Conservation (phyloP, 2,329 filamentous ascomycete species). For the Aspergillus sp. region DNA sequence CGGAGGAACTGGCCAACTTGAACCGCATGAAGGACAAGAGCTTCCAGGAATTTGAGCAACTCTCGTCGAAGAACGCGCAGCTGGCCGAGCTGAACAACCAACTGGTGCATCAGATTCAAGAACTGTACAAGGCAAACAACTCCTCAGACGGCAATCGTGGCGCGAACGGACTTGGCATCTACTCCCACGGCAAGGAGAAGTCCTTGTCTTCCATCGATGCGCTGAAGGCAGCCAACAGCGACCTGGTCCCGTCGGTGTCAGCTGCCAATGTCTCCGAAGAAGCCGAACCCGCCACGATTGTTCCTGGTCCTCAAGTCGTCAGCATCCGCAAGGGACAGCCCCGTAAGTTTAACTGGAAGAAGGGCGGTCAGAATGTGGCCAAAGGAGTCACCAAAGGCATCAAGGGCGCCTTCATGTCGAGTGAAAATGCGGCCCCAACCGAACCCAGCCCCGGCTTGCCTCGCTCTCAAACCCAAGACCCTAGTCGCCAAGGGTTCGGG, state of each 20-base stretch:
- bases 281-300: constrained; percentile 56
- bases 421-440: constrained; percentile 52
- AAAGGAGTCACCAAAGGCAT: constrained; percentile 93
- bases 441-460: constrained; percentile 31
- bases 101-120: constrained; percentile 90
- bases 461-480: constrained; percentile 44
- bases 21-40: constrained; percentile 87
- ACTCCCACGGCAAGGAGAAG: constrained; percentile 55
- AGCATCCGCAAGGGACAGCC: constrained; percentile 92
- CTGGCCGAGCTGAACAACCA: constrained; percentile 94
- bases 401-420: constrained; percentile 82
- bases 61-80: constrained; percentile 92
- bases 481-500: constrained; percentile 63
- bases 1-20: constrained; percentile 81
- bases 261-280: constrained; percentile 62
- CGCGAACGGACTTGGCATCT: constrained; percentile 62
- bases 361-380: constrained; percentile 87
- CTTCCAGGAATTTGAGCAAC: constrained; percentile 90
- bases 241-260: constrained; percentile 60
- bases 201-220: constrained; percentile 46
- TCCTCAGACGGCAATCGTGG: constrained; percentile 34
- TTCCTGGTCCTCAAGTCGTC: constrained; percentile 83
- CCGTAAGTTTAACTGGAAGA: constrained; percentile 99
- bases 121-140: constrained; percentile 79
- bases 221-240: constrained; percentile 45